Conservation (phyloP, 2,329 filamentous ascomycete genomes). For the Curvularia eragrostidis region DNA sequence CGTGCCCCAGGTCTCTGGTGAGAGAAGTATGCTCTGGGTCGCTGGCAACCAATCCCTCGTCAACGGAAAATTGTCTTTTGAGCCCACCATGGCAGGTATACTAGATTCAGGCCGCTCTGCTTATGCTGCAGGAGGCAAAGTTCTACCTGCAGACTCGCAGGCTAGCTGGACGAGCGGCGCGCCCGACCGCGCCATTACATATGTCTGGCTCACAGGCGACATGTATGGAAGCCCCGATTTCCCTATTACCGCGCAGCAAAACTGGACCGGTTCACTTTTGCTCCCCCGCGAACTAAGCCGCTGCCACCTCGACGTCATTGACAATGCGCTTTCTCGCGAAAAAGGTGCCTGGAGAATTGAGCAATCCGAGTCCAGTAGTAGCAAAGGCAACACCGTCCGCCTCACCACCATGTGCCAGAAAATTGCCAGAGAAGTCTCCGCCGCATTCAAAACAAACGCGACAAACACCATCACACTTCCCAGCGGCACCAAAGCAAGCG, state of each 20-base stretch:
- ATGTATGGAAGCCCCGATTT: constrained; percentile 49
- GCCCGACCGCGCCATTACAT: constrained; percentile 53
- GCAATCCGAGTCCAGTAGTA: constrained; percentile 16
- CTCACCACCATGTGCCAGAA: constrained; percentile 50
- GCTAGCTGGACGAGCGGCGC: constrained; percentile 50
- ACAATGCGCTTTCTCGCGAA: constrained; percentile 51
- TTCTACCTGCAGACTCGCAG: constrained; percentile 48
- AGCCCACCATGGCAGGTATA: constrained; percentile 52
- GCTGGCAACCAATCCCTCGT: constrained; percentile 47
- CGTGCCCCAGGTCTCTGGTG: constrained; percentile 49
- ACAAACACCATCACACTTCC: constrained; percentile 24
- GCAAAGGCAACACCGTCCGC: constrained; percentile 44
- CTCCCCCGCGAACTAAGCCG: constrained; percentile 54
- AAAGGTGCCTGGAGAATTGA: constrained; percentile 51
- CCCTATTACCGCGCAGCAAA: constrained; percentile 52
- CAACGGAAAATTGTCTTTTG: constrained; percentile 40
- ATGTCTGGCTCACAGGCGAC: constrained; percentile 55
- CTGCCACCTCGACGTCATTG: constrained; percentile 52
- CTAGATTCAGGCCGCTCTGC: constrained; percentile 53
- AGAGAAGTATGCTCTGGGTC: constrained; percentile 54
- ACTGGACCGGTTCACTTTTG: constrained; percentile 55
- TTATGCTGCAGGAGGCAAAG: constrained; percentile 55
- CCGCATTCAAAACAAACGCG: constrained; percentile 40
- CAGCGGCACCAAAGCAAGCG: constrained; percentile 9
- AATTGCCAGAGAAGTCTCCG: constrained; percentile 49